phyloP scores from a whole-genome alignment of 768 basidiomycete genomes.

The button mushroom (Agaricus bisporus) region DNA sequence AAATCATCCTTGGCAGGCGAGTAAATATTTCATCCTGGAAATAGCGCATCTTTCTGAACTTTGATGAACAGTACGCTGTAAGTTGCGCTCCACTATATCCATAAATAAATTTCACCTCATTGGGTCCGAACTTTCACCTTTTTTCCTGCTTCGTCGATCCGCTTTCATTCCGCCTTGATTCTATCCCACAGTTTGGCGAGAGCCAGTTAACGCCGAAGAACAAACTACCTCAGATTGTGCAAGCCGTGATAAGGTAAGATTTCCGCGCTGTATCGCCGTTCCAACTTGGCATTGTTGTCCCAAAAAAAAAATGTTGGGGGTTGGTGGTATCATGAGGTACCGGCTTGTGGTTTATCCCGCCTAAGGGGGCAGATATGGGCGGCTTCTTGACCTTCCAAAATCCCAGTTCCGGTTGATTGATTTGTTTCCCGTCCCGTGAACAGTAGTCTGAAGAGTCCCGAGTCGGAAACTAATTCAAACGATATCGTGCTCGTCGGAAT shows the following conservation, averaged over 20 bases:
- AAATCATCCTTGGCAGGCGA: slow-evolving; percentile 68
- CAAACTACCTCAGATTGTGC: slow-evolving; percentile 67
- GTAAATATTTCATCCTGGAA: slow-evolving; percentile 16
- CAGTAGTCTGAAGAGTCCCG: slow-evolving; percentile 71
- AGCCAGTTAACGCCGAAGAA: slow-evolving; percentile 62
- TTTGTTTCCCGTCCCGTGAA: slow-evolving; percentile 7
- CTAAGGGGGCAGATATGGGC: too few relatives aligned
- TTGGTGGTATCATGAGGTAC: too few relatives aligned
- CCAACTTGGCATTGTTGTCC: neutral
- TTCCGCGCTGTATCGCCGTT: slow-evolving; percentile 12
- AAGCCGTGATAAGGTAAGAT: slow-evolving; percentile 61
- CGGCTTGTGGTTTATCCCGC: too few relatives aligned
- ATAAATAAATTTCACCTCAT: neutral
- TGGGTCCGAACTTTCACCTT: neutral
- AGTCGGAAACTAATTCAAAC: slow-evolving; percentile 68
- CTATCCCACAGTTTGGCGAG: slow-evolving; percentile 59
- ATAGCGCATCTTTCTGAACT: neutral
- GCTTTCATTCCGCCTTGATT: slow-evolving; percentile 5
- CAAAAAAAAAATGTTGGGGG: too few relatives aligned
- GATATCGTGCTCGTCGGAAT: slow-evolving; percentile 69
- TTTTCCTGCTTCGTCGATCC: neutral
- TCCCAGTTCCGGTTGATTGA: neutral
- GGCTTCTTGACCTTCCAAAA: neutral
- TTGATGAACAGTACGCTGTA: slow-evolving; percentile 54
- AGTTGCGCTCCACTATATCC: slow-evolving; percentile 17